Evolutionary conservation across 2,329 filamentous ascomycete species (phyloP), one percentile per base, ranked within the genome.

Genomic region (Alternaria gaisen): DNA sequence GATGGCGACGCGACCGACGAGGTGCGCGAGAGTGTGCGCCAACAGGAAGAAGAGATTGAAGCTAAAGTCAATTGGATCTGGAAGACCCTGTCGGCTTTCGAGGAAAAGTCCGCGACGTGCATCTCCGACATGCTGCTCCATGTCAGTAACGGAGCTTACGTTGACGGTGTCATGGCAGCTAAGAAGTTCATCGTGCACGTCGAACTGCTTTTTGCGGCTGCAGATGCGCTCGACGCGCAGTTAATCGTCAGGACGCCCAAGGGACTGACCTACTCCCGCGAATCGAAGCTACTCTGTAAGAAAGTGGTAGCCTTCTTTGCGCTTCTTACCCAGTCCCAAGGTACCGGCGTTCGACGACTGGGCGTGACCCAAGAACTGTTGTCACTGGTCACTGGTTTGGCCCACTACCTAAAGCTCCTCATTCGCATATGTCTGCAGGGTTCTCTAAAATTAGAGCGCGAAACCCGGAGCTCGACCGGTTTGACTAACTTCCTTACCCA

Each of bases 61-160:
- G 93, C 97, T 74, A 99, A 98, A 76, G 95, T 99, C 41, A 97
- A 95, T 77, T 91, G 90, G 72, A 99, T 99, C 72, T 99, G 95
- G 95, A 97, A 95, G 77, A 95, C 97, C 5, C 84, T 99, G 11
- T 98, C 95, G 9, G 93, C 92, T 1, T 99, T 98, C 73, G 95
- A 99, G 79, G 95, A 99, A 79, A 97, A 94, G 5, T 97, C 94
- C 3, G 95, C 95, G 5, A 95, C 94, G 12, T 98, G 95, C 82
- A 99, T 99, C 68, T 98, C 95, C 12, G 95, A 99, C 77, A 99
- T 99, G 95, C 88, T 99, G 48, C 84, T 99, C 58, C 94, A 99
- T 78, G 95, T 99, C 64, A 98, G 94, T 84, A 99, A 99, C 77
- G 95, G 94, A 36, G 93, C 93, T 22, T 98, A 98, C 77, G 87